Conservation (phyloP, 768 basidiomycete species). For the Termitomyces sp. region DNA sequence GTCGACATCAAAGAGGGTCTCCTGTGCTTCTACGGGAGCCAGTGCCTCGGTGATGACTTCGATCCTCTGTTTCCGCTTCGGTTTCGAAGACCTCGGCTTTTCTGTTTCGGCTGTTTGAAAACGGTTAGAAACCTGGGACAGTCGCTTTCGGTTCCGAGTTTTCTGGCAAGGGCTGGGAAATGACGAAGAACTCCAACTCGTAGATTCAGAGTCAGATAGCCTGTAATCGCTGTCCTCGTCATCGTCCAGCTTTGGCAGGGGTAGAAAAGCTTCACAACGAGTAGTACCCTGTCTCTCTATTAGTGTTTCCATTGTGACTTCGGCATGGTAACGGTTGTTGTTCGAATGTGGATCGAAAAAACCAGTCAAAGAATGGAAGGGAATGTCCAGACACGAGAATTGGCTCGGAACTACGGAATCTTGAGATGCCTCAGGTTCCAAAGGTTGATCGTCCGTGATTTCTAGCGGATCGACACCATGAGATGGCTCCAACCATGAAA, state of each 20-base stretch:
- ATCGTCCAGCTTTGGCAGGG: not conserved
- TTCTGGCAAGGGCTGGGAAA: slow-evolving; percentile 21
- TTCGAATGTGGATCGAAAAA: not conserved
- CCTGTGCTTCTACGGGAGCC: slow-evolving; percentile 4
- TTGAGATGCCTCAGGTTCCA: slow-evolving; percentile 1
- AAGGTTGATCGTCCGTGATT: slow-evolving; percentile 23
- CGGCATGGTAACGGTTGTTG: not conserved
- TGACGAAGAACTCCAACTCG: slow-evolving; percentile 13
- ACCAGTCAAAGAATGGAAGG: not conserved
- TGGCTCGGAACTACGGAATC: slow-evolving; percentile 1
- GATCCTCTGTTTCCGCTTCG: slow-evolving; percentile 4
- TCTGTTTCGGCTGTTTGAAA: not conserved
- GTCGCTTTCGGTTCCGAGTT: slow-evolving; percentile 9
- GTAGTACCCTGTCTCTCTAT: not conserved
- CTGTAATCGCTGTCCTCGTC: slow-evolving; percentile 18
- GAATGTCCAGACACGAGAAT: slow-evolving; percentile 3
- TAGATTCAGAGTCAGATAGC: slow-evolving; percentile 8
- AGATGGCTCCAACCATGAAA: slow-evolving; percentile 15
- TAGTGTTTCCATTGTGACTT: not conserved
- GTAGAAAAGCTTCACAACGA: slow-evolving; percentile 3
- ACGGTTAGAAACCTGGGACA: not conserved
- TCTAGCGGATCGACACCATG: slow-evolving; percentile 40
- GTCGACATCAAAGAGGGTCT: slow-evolving; percentile 20
- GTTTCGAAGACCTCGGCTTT: not conserved
- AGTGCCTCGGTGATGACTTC: not conserved